A percentile compares a stretch with the other conserved stretches of the same genome.
Conservation (phyloP, 2,329 filamentous ascomycete genomes). For the Alternaria gansuensis region DNA sequence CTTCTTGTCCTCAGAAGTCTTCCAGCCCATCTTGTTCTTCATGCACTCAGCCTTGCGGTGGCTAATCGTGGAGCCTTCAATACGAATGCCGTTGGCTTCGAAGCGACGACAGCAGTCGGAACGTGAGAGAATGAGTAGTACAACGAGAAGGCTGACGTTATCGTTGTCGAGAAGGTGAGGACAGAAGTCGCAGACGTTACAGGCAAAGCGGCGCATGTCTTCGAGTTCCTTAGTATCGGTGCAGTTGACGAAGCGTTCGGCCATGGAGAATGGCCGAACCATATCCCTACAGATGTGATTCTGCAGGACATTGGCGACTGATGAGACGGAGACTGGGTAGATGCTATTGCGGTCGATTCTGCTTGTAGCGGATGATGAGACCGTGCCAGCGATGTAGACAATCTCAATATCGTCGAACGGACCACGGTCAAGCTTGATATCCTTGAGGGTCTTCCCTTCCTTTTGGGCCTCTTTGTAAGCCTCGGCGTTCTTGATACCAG, state of each 20-base stretch:
- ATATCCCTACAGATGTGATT: constrained; percentile 50
- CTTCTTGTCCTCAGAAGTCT: constrained; percentile 44
- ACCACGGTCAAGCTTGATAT: constrained; percentile 38
- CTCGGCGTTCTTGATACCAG: constrained; percentile 29
- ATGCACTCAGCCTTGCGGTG: constrained; percentile 52
- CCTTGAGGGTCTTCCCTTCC: constrained; percentile 30
- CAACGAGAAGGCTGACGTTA: constrained; percentile 49
- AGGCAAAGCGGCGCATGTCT: constrained; percentile 47
- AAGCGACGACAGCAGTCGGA: constrained; percentile 50
- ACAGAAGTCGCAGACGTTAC: constrained; percentile 50
- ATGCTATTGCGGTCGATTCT: constrained; percentile 46
- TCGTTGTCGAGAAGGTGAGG: constrained; percentile 53
- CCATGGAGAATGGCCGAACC: constrained; percentile 48
- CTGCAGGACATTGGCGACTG: constrained; percentile 46
- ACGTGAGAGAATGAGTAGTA: constrained; percentile 48
- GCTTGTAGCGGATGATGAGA: constrained; percentile 49
- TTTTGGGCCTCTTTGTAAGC: constrained; percentile 24
- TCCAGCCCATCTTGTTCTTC: constrained; percentile 52
- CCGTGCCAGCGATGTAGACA: constrained; percentile 51
- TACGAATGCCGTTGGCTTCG: constrained; percentile 50
- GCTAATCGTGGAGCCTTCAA: constrained; percentile 51
- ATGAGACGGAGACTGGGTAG: constrained; percentile 49
- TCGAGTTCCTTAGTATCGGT: constrained; percentile 46
- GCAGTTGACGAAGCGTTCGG: constrained; percentile 46
- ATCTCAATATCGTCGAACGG: constrained; percentile 52